Evolutionary conservation across 495 filamentous ascomycete species (phyloP), one percentile per base, ranked within the genome.

Genomic region (Penicillium manginii): DNA sequence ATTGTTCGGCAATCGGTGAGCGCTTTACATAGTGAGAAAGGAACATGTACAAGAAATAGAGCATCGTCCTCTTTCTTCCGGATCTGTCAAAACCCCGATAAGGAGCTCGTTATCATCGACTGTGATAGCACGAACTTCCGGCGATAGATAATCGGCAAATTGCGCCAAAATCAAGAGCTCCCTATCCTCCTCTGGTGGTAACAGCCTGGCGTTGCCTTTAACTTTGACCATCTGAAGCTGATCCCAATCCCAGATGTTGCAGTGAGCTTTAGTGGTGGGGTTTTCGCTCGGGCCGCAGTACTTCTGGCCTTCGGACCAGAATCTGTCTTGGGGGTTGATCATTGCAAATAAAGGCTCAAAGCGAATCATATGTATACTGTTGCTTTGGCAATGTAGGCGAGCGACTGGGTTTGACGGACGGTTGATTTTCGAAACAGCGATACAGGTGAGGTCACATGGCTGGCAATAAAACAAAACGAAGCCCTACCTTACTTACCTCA

Each of bases 201-300:
- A 67, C 0, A 69, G 58, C 37, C 62, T 64, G 18, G 63, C 64
- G n/a, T 52, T 62, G 37, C 66, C 64, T 56, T 67, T 64, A 15
- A 67, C 37, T 23, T 67, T 67, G 29, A 65, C 43, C 59, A 63
- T 51, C 14, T 26, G 46, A 15, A 63, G 47, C 40, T 32, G 55
- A 56, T 63, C 56, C 47, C 59, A 65, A 47, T 70, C 64, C 64
- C 67, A 65, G 40, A 65, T 59, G 39, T 67, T 57, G 61, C 64
- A 67, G 31, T 58, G 60, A 17, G 39, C 40, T 55, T 62, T 51
- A 35, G 39, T 52, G 10, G 8, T 4, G 19, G 55, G 46, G 26
- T 48, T 48, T 29, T 55, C 55, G 1, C 51, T 45, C 8, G 47
- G 29, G 17, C 47, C 60, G 17, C 57, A 64, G 52, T 64, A 64